Percentiles rank a stretch among this genome's conserved stretches.
These are phyloP conservation scores for Globisporangium spinosum DNA, from an alignment of 352 stramenopile genomes.

Conservation along the genomic window DNA sequence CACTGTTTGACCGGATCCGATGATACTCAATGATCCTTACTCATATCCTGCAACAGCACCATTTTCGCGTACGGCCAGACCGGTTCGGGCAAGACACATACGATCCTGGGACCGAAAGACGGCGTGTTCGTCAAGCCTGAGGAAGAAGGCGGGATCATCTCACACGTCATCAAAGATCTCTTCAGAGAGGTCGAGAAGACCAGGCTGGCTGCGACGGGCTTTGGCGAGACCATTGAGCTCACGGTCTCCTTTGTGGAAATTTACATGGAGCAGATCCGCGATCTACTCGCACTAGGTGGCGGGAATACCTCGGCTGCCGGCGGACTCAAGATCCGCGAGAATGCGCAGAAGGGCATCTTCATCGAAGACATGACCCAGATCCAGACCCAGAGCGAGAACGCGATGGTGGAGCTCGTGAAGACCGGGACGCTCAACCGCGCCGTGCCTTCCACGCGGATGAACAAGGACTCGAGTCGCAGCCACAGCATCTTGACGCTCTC, in stretches of 20 bases:
- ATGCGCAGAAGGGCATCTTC: slow-evolving; percentile 59
- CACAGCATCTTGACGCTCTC: slow-evolving; percentile 72
- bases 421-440: slow-evolving; percentile 57
- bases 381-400: slow-evolving; percentile 27
- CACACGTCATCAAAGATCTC: slow-evolving; percentile 49
- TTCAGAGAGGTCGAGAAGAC: slow-evolving; percentile 31
- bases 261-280: slow-evolving; percentile 87
- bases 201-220: slow-evolving; percentile 11
- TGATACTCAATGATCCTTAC: neutral
- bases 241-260: slow-evolving; percentile 83
- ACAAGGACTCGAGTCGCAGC: slow-evolving; percentile 84
- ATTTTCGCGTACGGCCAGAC: slow-evolving; percentile 59
- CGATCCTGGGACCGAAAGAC: slow-evolving; percentile 67
- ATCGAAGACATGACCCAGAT: slow-evolving; percentile 71
- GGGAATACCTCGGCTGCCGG: slow-evolving; percentile 15
- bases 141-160: slow-evolving; percentile 65
- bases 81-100: slow-evolving; percentile 61
- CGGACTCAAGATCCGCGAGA: slow-evolving; percentile 74
- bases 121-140: slow-evolving; percentile 50
- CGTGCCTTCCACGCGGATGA: slow-evolving; percentile 86
- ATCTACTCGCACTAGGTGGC: slow-evolving; percentile 39
- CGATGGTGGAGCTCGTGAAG: slow-evolving; percentile 66
- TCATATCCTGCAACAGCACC: slow-evolving; percentile 21
- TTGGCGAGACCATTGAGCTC: slow-evolving; percentile 35
- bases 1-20: neutral